Base-by-base conservation (phyloP, 768 basidiomycete genomes). In the Suillus discolor region DNA sequence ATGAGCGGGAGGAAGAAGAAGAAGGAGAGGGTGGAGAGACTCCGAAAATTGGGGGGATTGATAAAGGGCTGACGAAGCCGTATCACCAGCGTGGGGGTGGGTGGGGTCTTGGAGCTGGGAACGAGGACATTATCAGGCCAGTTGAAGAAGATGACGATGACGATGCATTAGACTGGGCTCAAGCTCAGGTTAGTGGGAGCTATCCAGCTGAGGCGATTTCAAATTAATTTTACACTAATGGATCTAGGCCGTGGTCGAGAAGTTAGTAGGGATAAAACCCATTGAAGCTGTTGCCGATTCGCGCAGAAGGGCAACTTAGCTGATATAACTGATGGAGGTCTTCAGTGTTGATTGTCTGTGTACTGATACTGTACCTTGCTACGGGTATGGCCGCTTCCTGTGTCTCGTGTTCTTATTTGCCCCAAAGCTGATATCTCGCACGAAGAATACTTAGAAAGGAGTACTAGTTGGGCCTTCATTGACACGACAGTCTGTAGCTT, bases 31-130 rank as follows among this genome's bases (percentile, higher is more conserved):
- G 85, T 12, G 85, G 83, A 55, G 87, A 89, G 69, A 89, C 85
- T 6, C 88, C 86, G 44, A 78, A 82, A 69, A 71, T 79, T 70
- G 75, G 82, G 55, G 84, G 85, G 71, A 81, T 92, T 61, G 75
- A 77, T 2, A 61, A 66, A 31, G 67, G 67, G 1, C 62, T 44
- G 44, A 34, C 57, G 49, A 54, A 57, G 20, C 34, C 64, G 13
- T 65, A 66, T 47, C 77, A 71, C 9, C 75, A 70, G 23, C 78
- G 83, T 45, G 83, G 81, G n/a, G 89, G 89, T 15, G 91, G 91
- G 16, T 93, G 91, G 91, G 91, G 90, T 3, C 78, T 92, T 2
- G 91, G 89, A 8, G 84, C 79, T 6, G 85, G 86, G 34, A 81
- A 85, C 66, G 85, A 85, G 62, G 87, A 85, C 60, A 73, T 70